Evolutionary conservation across 2,329 filamentous ascomycete species (phyloP).

Genomic region (Epichloe coenophiala): DNA sequence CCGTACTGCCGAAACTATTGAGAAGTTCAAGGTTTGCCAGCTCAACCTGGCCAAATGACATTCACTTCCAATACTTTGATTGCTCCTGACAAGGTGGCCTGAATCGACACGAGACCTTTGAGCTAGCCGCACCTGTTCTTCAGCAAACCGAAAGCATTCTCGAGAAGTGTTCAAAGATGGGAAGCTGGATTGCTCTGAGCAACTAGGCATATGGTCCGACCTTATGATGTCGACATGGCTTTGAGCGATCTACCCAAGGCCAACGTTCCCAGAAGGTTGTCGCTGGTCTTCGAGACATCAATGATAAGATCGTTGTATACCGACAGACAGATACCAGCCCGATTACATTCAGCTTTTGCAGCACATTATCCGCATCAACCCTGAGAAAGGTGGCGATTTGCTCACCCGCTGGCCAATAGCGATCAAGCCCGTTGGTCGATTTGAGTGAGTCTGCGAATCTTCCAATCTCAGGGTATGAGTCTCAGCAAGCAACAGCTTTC

Average conservation of each 20-base stretch:
- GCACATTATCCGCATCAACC: constrained; percentile 81
- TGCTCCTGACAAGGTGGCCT: constrained; percentile 90
- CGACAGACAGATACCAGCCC: constrained; percentile 72
- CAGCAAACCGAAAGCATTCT: constrained; percentile 95
- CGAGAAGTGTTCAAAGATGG: constrained; percentile 95
- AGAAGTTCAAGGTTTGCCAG: constrained; percentile 82
- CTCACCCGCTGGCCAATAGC: constrained; percentile 79
- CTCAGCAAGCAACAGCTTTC: constrained; percentile 96
- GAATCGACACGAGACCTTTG: constrained; percentile 87
- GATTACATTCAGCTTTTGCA: constrained; percentile 88
- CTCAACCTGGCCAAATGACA: constrained; percentile 75
- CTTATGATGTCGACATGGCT: constrained; percentile 79
- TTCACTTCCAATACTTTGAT: constrained; percentile 95
- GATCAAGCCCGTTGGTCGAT: constrained; percentile 76
- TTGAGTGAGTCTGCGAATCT: constrained; percentile 94
- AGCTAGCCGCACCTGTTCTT: constrained; percentile 84
- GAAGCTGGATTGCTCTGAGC: constrained; percentile 92
- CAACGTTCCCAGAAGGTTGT: constrained; percentile 85
- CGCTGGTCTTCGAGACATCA: constrained; percentile 86
- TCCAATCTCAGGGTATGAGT: constrained; percentile 97
- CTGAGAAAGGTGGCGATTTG: constrained; percentile 94
- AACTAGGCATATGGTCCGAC: constrained; percentile 84
- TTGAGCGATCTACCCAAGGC: constrained; percentile 81
- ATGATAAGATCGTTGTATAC: constrained; percentile 92
- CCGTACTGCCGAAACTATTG: constrained; percentile 86